Conservation (phyloP, 805 yeast genomes). For the Pichia gijzeniarum region DNA sequence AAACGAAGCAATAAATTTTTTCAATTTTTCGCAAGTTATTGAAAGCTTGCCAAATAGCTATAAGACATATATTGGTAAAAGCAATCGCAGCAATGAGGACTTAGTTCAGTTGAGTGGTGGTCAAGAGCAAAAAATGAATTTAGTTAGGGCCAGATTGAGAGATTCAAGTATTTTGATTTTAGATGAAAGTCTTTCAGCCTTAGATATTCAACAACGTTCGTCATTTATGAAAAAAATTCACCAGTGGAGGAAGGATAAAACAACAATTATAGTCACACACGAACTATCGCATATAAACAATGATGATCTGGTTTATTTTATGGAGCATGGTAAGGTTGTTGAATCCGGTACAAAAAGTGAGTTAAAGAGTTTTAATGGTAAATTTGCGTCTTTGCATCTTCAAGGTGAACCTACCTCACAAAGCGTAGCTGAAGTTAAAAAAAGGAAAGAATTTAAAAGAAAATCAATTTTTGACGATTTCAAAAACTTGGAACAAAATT, state of each 20-base stretch:
- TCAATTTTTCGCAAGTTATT: slow-evolving; percentile 47
- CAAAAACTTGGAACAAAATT: too few species aligned
- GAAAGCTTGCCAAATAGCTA: slow-evolving; percentile 46
- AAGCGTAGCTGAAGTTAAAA: not conserved
- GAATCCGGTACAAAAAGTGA: slow-evolving; percentile 38
- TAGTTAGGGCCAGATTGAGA: slow-evolving; percentile 76
- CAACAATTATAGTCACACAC: slow-evolving; percentile 82
- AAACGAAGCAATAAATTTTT: slow-evolving; percentile 43
- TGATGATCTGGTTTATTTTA: slow-evolving; percentile 47
- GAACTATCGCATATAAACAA: slow-evolving; percentile 51
- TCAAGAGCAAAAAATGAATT: slow-evolving; percentile 73
- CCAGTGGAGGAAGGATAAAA: slow-evolving; percentile 55
- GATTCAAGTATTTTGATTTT: slow-evolving; percentile 70
- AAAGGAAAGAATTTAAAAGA: not conserved
- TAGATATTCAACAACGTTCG: slow-evolving; percentile 50
- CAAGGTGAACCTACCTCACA: not conserved
- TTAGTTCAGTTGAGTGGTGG: slow-evolving; percentile 74
- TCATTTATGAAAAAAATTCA: slow-evolving; percentile 45
- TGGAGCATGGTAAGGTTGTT: slow-evolving; percentile 53
- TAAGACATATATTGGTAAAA: slow-evolving; percentile 39
- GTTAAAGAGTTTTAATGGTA: slow-evolving; percentile 21
- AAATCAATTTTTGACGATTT: slow-evolving; percentile 2
- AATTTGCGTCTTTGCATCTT: slow-evolving; percentile 13
- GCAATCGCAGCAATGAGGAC: not conserved
- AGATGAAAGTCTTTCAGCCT: slow-evolving; percentile 83